Base-by-base conservation (phyloP, 2,329 filamentous ascomycete genomes). In the Aschersonia sp. region DNA sequence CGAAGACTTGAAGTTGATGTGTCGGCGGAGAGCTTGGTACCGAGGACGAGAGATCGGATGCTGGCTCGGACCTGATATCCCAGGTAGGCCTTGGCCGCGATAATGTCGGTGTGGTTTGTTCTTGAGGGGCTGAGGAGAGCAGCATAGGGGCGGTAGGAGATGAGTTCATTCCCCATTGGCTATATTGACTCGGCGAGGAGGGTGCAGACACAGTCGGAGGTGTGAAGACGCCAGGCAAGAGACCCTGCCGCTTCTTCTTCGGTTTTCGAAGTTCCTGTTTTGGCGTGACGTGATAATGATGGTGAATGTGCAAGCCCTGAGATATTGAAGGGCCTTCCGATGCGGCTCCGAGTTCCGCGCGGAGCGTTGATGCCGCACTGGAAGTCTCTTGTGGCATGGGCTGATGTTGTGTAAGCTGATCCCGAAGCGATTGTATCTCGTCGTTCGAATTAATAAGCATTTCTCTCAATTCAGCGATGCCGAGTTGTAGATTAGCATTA, bases 401-500 rank as follows among this genome's bases (percentile, higher is more conserved):
- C 56, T 92, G 86, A 59, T 95, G 87, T 44, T 79, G 76, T 51
- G 83, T 64, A 30, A 97, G 70, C 61, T 95, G 86, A 51, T 94
- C 86, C 30, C 90, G 76, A 22, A 98, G 67, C 42, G 76, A 77
- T 60, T 95, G 87, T 4, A 97, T 92, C 65, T 98, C 90, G 56
- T 95, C 86, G 58, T 97, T 94, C 4, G 90, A 95, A 60, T 79
- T 88, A 57, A 87, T 76, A 29, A 98, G 73, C 79, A 98, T 82
- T 60, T 95, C 89, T 14, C 89, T 77, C 44, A 98, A 68, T 66
- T 98, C 92, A 46, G 89, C 79, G 50, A 97, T 94, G 12, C 88
- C 88, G 52, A 92, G 75, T 62, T 98, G 92, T 43, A 98, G 69
- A 55, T 87, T 95, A 8, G 89, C 87, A 59, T 98, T 98, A 62